Conservation (phyloP, 2,329 filamentous ascomycete species). For the Fusarium musae region DNA sequence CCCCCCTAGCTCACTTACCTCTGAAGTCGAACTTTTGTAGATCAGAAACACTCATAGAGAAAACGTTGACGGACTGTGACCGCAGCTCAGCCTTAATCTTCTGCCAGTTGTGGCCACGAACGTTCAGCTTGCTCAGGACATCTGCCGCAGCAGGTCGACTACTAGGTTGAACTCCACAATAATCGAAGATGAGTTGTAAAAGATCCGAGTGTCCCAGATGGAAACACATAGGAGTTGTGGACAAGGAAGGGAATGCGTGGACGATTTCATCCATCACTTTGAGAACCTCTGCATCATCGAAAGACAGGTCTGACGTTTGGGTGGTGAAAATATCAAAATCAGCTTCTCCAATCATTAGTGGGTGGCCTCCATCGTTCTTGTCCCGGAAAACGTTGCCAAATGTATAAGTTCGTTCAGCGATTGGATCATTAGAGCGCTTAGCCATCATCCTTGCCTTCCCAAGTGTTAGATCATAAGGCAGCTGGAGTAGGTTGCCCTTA, state of each 20-base stretch:
- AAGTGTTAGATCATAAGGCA: slow-evolving; percentile 94
- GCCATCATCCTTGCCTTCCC: slow-evolving; percentile 88
- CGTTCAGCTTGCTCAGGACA: slow-evolving; percentile 86
- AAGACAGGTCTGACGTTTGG: slow-evolving; percentile 77
- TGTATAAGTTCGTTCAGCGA: slow-evolving; percentile 80
- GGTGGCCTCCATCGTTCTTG: slow-evolving; percentile 80
- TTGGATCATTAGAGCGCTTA: slow-evolving; percentile 61
- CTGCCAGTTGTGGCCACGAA: slow-evolving; percentile 75
- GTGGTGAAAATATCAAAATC: slow-evolving; percentile 96
- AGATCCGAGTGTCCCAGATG: slow-evolving; percentile 90
- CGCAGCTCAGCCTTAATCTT: slow-evolving; percentile 86
- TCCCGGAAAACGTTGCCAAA: slow-evolving; percentile 92
- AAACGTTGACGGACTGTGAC: slow-evolving; percentile 63
- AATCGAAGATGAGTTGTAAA: slow-evolving; percentile 88
- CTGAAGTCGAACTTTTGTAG: slow-evolving; percentile 93
- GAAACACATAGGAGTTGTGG: slow-evolving; percentile 81
- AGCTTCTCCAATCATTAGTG: slow-evolving; percentile 84
- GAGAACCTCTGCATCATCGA: slow-evolving; percentile 93
- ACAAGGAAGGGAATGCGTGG: slow-evolving; percentile 79
- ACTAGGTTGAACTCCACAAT: slow-evolving; percentile 77
- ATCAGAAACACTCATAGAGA: slow-evolving; percentile 77
- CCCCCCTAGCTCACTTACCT: slow-evolving; percentile 59
- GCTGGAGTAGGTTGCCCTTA: slow-evolving; percentile 86
- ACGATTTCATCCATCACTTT: slow-evolving; percentile 95
- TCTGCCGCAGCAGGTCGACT: slow-evolving; percentile 81